Evolutionary conservation across 805 yeast species (phyloP).

Genomic region (Pichia occidentalis): DNA sequence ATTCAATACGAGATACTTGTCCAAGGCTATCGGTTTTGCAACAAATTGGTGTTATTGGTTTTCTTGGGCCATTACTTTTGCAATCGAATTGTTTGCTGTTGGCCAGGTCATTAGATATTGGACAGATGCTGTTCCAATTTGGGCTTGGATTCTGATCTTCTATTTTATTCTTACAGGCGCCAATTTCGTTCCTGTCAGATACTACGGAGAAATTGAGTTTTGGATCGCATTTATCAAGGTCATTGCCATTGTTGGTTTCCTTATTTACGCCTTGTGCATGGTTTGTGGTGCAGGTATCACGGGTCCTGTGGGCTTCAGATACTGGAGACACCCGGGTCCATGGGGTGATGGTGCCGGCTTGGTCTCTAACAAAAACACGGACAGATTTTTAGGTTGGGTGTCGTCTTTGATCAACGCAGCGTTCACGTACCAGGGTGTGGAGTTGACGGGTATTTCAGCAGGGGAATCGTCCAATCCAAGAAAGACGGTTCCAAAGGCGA

Average conservation of each 20-base stretch:
- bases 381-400: conserved; percentile 62
- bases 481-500: conserved; percentile 65
- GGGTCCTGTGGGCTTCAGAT: conserved; percentile 72
- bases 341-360: conserved; percentile 55
- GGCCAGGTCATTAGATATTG: conserved; percentile 62
- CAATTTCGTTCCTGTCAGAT: conserved; percentile 62
- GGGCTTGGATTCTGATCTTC: conserved; percentile 67
- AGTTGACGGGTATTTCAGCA: conserved; percentile 66
- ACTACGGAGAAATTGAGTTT: conserved; percentile 70
- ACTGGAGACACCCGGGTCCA: conserved; percentile 76
- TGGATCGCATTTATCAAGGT: conserved; percentile 68
- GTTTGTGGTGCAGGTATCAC: conserved; percentile 66
- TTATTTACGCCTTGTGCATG: conserved; percentile 60
- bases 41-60: conserved; percentile 73
- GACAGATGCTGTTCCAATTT: conserved; percentile 63
- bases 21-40: conserved; percentile 68
- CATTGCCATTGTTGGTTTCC: conserved; percentile 63
- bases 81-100: conserved; percentile 64
- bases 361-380: conserved; percentile 43
- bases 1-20: conserved; percentile 59
- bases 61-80: conserved; percentile 72
- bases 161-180: conserved; percentile 47
- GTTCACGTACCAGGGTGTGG: conserved; percentile 79
- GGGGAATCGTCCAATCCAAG: conserved; percentile 70
- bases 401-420: conserved; percentile 65